Evolutionary conservation across 2,329 filamentous ascomycete genomes (phyloP), one percentile per base, ranked within the genome.

Genomic region (Sporothrix inflata): DNA sequence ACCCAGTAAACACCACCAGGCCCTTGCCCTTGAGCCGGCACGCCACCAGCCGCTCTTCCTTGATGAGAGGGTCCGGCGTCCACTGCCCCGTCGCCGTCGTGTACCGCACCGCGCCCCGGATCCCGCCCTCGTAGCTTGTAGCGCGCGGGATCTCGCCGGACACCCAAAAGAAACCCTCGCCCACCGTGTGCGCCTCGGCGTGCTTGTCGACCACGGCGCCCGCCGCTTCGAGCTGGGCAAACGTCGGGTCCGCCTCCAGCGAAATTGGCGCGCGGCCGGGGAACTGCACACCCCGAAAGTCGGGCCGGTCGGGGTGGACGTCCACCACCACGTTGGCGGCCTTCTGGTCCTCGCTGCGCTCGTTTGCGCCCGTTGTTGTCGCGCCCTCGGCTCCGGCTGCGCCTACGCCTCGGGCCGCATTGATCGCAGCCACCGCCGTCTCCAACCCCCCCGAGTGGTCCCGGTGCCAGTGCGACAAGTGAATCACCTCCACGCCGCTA

Each of bases 11-110:
- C 24, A 88, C 79, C 1, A 88, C 84, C 2, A 88, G 80, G 0
- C 86, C 86, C 73, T 84, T 85, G 84, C 85, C 84, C 79, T 84
- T 87, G 24, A 88, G 76, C 70, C 85, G 84, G 74, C 85, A 87
- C 76, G 85, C 82, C n/a, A 88, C 79, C 57, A 87, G 83, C 12
- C 86, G 80, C 76, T 89, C 86, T 71, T 88, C 86, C 7, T 77
- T 74, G 73, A 88, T 87, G 24, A 82, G 74, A 74, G 86, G 83
- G 74, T 87, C 86, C 0, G 80, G 80, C 53, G 80, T 80, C 86
- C 85, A 87, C 9, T 79, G 77, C 1, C 80, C 79, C 1, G 80
- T 80, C 0, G 79, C 75, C 3, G 75, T 75, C 19, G 82, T 80
- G 73, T 82, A 85, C 12, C 83, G 79, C 71, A 87, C 80, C 1